phyloP scores from a whole-genome alignment of 2,329 filamentous ascomycete species.

The Penicillium sp. region DNA sequence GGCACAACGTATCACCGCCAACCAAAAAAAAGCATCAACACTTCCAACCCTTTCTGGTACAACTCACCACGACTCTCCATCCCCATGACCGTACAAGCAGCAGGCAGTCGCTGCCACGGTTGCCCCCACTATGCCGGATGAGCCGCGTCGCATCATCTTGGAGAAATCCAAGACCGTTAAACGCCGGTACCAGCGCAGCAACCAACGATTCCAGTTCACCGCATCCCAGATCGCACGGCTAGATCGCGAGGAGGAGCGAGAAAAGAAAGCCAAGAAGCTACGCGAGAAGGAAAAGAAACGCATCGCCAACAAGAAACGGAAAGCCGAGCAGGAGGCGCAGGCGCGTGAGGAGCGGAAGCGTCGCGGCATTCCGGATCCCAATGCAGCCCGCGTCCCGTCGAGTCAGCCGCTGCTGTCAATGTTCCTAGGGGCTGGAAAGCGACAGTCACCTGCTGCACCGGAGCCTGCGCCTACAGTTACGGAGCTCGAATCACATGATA shows the following conservation, averaged over 20 bases:
- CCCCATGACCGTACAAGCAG: constrained; percentile 16
- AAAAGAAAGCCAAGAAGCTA: constrained; percentile 38
- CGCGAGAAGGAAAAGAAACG: constrained; percentile 35
- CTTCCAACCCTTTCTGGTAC: not conserved
- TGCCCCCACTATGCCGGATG: constrained; percentile 27
- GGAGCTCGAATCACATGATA: constrained; percentile 1
- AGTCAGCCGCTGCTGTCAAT: constrained; percentile 35
- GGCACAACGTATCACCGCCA: constrained; percentile 33
- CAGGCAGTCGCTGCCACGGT: constrained; percentile 19
- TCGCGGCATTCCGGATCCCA: constrained; percentile 30
- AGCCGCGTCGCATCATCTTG: constrained; percentile 32
- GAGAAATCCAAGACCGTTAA: constrained; percentile 40
- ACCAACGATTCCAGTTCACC: constrained; percentile 35
- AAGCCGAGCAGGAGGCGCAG: constrained; percentile 32
- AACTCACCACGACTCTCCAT: not conserved
- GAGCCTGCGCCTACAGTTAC: constrained; percentile 1
- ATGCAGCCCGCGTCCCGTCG: constrained; percentile 28
- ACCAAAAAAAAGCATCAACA: constrained; percentile 5
- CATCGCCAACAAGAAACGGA: constrained; percentile 34
- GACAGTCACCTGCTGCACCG: not conserved
- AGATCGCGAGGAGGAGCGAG: constrained; percentile 42
- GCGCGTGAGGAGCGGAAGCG: constrained; percentile 33
- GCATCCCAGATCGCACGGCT: constrained; percentile 35
- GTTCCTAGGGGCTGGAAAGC: constrained; percentile 25
- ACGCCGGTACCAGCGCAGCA: constrained; percentile 38